phyloP scores from a whole-genome alignment of 306 rosid genomes.

The Dryas drummondii region DNA sequence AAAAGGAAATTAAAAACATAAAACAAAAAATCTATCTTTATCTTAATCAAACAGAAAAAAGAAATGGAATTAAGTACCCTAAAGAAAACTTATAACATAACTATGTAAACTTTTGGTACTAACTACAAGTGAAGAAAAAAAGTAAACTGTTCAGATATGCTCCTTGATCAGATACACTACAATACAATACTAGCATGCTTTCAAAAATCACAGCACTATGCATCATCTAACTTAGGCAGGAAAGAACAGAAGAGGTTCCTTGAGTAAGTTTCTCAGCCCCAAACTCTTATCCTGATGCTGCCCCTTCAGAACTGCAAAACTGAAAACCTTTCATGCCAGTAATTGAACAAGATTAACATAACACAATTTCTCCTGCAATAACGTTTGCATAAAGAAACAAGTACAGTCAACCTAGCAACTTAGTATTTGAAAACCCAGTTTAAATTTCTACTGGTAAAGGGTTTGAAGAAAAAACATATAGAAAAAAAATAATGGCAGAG shows the following conservation, averaged over 20 bases:
- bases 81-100: not conserved
- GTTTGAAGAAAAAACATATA: not conserved
- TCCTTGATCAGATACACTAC: not conserved
- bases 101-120: not conserved
- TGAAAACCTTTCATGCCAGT: constrained; percentile 34
- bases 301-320: constrained; percentile 38
- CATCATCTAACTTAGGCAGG: constrained; percentile 32
- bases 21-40: not conserved
- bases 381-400: constrained; percentile 6
- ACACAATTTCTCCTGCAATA: constrained; percentile 15
- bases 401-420: not conserved
- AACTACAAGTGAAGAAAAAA: not conserved
- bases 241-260: constrained; percentile 36
- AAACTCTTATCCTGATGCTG: constrained; percentile 40
- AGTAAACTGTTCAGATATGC: not conserved
- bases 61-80: not conserved
- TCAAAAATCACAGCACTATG: constrained; percentile 8
- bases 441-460: not conserved
- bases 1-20: not conserved
- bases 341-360: constrained; percentile 22
- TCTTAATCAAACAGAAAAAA: not conserved
- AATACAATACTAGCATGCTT: constrained; percentile 6
- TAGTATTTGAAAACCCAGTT: not conserved
- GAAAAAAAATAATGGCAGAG: not conserved
- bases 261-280: constrained; percentile 38